Base-by-base conservation (phyloP, 169 alveolate species). In the Plasmodium fragile region DNA sequence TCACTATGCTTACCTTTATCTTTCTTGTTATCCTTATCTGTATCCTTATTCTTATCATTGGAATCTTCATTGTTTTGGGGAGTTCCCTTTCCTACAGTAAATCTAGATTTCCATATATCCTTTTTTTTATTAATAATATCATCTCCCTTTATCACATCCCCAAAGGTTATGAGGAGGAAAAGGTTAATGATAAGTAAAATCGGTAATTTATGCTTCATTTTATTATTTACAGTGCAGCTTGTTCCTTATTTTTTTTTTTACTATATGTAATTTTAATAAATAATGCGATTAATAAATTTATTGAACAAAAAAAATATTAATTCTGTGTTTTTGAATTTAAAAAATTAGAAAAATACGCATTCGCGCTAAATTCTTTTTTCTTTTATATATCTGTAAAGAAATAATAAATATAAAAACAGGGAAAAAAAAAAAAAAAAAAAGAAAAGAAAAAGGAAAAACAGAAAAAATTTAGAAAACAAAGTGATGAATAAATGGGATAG, bases 61-160 rank as follows among this genome's bases (percentile, higher is more conserved):
- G 8, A 22, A 80, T 80, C 78, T 43, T 52, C 49, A 80, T 80
- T 36, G 18, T 28, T 80, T 18, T 80, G 52, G 32, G 59, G 73
- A 11, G 45, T 36, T 49, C 82, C 82, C 32, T 70, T 82, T 28
- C 92, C 92, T 32, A 41, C 32, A 82, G 65, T 32, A 82, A 82
- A 82, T 82, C 92, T 82, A 22, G 82, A 82, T 82, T 18, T 82
- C 92, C 92, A 82, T 41, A 82, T 65, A 22, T 82, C 69, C 41
- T 82, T 82, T 28, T 25, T 82, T n/a, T 43, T 49, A 52, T 80
- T 80, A 49, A 11, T 36, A 80, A 28, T 52, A 8, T 82, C 43
- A 82, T 82, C 82, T 41, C 92, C 92, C 52, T 59, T 82, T 82
- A 70, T 22, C 10, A 70, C 80, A 82, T 82, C 65, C 71, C 80